Conservation (phyloP, 371 early-diverging fungal species). For the Syncephalastrum monosporum region DNA sequence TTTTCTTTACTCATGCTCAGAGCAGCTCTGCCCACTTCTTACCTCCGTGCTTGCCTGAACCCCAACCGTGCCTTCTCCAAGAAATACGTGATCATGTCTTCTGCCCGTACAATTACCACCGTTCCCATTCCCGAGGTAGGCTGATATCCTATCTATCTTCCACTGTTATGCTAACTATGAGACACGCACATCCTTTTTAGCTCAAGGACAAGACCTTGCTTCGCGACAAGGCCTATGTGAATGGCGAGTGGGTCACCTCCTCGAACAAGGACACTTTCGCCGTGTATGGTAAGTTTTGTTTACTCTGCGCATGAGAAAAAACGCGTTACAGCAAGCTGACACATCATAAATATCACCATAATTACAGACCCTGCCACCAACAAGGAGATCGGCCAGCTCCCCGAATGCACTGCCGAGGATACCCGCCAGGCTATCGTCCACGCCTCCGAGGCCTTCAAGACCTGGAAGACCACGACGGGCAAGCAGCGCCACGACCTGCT, state of each 20-base stretch:
- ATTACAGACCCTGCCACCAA: conserved; percentile 65
- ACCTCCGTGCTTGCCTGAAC: too few species aligned
- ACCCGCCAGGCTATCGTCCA: conserved; percentile 58
- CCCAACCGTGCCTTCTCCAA: too few species aligned
- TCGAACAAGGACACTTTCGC: conserved; percentile 41
- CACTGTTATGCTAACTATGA: too few species aligned
- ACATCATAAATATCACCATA: background rate
- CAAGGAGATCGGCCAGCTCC: conserved; percentile 62
- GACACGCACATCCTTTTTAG: conserved; percentile 18
- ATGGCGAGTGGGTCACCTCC: conserved; percentile 55
- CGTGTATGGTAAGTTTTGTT: conserved; percentile 36
- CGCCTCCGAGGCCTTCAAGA: conserved; percentile 59
- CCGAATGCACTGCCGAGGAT: conserved; percentile 68
- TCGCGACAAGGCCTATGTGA: conserved; percentile 50
- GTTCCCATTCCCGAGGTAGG: too few species aligned
- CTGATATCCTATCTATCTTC: too few species aligned
- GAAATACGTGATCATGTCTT: too few species aligned
- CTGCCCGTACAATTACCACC: too few species aligned
- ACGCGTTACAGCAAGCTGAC: background rate
- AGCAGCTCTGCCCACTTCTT: too few species aligned
- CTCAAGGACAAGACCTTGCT: conserved; percentile 54
- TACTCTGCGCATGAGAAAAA: background rate
- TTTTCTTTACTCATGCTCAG: too few species aligned
- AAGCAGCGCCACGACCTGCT: conserved; percentile 64
- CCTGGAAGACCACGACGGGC: conserved; percentile 66